Conservation (phyloP, 805 yeast species). For the Tanozyma kutaoensis region DNA sequence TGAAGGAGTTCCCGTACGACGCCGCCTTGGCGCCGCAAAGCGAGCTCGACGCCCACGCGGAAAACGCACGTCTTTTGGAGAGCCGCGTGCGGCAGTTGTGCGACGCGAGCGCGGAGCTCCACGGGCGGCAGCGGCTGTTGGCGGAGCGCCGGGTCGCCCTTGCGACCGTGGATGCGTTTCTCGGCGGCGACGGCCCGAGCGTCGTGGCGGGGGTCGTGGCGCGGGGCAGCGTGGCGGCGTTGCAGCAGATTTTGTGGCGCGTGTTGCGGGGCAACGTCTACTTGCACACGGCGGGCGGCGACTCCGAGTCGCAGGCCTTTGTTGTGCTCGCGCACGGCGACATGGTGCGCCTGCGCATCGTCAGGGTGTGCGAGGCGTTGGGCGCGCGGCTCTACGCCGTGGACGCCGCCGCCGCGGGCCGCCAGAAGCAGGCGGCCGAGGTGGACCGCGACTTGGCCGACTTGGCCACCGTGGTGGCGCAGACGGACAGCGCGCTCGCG, state of each 20-base stretch:
- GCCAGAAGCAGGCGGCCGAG: conserved; percentile 17
- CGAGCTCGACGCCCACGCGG: conserved; percentile 59
- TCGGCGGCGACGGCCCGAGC: conserved; percentile 13
- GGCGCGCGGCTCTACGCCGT: conserved; percentile 69
- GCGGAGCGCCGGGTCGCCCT: conserved; percentile 52
- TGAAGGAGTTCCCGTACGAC: conserved; percentile 21
- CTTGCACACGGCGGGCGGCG: conserved; percentile 47
- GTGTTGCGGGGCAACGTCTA: conserved; percentile 84
- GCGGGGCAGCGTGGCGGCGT: conserved; percentile 50
- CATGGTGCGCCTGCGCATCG: conserved; percentile 55
- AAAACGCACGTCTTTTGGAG: conserved; percentile 56
- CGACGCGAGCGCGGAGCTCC: conserved; percentile 53
- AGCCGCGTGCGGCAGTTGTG: conserved; percentile 60
- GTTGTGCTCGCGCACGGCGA: conserved; percentile 88
- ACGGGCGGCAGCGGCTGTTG: conserved; percentile 48
- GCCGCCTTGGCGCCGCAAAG: conserved; percentile 26
- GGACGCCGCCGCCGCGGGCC: conserved; percentile 17
- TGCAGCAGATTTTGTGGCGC: conserved; percentile 86
- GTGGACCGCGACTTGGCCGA: conserved; percentile 17
- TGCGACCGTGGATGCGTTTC: conserved; percentile 22
- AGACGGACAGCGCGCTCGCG: conserved; percentile 39
- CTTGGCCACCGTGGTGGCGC: conserved; percentile 19
- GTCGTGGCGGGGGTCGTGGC: conserved; percentile 74
- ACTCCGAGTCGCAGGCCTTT: conserved; percentile 66
- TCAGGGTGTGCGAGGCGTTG: conserved; percentile 77